Conservation (phyloP, 2,329 filamentous ascomycete genomes). For the Penicillium sp. region DNA sequence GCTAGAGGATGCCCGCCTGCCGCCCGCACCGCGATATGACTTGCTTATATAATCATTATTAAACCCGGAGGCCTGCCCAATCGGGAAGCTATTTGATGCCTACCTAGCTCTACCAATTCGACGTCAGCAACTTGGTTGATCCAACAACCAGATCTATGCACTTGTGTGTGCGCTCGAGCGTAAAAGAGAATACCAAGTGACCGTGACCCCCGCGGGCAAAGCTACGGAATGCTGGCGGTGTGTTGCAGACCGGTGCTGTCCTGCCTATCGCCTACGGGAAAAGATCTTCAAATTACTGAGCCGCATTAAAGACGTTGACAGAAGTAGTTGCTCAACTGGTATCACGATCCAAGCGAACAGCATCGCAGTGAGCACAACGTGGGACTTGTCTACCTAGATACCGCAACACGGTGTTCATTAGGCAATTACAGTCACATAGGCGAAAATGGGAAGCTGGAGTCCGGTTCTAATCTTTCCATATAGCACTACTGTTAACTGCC, state of each 20-base stretch:
- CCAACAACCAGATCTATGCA: too few relatives aligned
- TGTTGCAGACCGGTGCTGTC: constrained; percentile 26
- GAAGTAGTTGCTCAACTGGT: constrained; percentile 42
- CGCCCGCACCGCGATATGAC: neutral
- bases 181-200: constrained; percentile 27
- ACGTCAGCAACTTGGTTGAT: neutral
- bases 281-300: constrained; percentile 31
- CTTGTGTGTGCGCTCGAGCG: neutral
- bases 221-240: constrained; percentile 19
- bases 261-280: constrained; percentile 32
- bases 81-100: neutral
- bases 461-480: constrained; percentile 19
- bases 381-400: constrained; percentile 22
- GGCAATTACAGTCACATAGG: constrained; percentile 31
- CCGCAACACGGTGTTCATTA: constrained; percentile 30
- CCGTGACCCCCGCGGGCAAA: constrained; percentile 15
- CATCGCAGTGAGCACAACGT: constrained; percentile 39
- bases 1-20: neutral
- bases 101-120: neutral
- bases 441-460: constrained; percentile 37
- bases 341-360: constrained; percentile 49
- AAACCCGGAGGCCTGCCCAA: neutral
- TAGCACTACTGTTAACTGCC: constrained; percentile 35
- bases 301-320: constrained; percentile 40
- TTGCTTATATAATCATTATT: neutral